phyloP scores from a whole-genome alignment of 2,329 filamentous ascomycete genomes.

The Fusarium phyllophilum region DNA sequence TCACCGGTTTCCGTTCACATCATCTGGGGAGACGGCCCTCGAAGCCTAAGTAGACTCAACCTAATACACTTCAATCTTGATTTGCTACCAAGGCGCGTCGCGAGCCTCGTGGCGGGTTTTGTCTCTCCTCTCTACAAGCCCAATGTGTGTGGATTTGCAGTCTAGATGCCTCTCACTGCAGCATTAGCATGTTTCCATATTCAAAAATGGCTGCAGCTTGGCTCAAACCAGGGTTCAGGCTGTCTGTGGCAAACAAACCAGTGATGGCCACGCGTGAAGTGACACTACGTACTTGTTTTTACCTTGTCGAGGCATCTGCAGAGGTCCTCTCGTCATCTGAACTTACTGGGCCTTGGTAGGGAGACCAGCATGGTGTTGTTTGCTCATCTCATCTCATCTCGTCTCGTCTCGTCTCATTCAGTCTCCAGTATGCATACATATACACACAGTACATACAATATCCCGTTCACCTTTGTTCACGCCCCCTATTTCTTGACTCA shows the following conservation, averaged over 20 bases:
- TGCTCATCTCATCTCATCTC: constrained; percentile 26
- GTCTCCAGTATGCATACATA: not conserved
- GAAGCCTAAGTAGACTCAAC: not conserved
- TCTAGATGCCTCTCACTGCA: constrained; percentile 15
- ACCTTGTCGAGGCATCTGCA: constrained; percentile 29
- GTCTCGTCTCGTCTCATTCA: constrained; percentile 17
- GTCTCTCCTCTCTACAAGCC: not conserved
- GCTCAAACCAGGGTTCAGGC: constrained; percentile 10
- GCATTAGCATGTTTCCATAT: constrained; percentile 23
- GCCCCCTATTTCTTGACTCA: constrained; percentile 23
- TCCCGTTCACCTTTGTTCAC: constrained; percentile 11
- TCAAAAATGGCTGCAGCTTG: constrained; percentile 11
- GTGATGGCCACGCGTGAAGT: constrained; percentile 14
- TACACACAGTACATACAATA: constrained; percentile 13
- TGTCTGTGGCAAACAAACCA: constrained; percentile 22
- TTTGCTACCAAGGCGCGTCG: constrained; percentile 15
- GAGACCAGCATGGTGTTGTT: constrained; percentile 28
- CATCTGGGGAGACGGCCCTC: constrained; percentile 10
- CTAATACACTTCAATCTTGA: constrained; percentile 24
- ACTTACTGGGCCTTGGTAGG: constrained; percentile 22
- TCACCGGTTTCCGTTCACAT: not conserved
- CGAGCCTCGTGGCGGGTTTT: constrained; percentile 11
- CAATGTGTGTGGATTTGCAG: constrained; percentile 21
- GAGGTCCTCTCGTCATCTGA: constrained; percentile 39
- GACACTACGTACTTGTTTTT: constrained; percentile 7